phyloP scores from a whole-genome alignment of 305 asterid genomes.

The Ilex paraguariensis region DNA sequence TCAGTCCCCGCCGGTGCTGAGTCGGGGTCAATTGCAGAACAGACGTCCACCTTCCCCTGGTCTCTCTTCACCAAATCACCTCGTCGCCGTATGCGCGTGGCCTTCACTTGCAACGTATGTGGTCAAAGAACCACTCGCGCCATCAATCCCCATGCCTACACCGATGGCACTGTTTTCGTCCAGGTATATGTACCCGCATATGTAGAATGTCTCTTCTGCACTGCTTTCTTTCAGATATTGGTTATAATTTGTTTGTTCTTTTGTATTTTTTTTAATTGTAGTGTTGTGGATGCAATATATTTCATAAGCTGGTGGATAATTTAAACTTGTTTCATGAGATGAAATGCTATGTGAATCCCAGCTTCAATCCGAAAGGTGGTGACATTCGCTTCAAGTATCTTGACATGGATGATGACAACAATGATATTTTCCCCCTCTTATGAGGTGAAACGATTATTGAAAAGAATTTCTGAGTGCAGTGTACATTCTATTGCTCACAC shows the following conservation, averaged over 20 bases:
- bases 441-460: slow-evolving; percentile 29
- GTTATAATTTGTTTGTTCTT: not conserved
- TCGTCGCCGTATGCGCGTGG: slow-evolving; percentile 89
- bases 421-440: slow-evolving; percentile 41
- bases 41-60: slow-evolving; percentile 94
- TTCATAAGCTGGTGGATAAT: slow-evolving; percentile 92
- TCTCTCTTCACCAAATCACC: slow-evolving; percentile 94
- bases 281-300: slow-evolving; percentile 96
- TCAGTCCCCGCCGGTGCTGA: slow-evolving; percentile 58
- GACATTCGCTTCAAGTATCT: slow-evolving; percentile 47
- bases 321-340: slow-evolving; percentile 78
- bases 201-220: not conserved
- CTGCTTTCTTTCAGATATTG: not conserved
- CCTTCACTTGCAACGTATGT: slow-evolving; percentile 89
- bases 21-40: slow-evolving; percentile 36
- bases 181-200: slow-evolving; percentile 44
- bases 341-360: slow-evolving; percentile 82
- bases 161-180: slow-evolving; percentile 96
- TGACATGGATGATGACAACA: slow-evolving; percentile 47
- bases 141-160: slow-evolving; percentile 94
- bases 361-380: slow-evolving; percentile 48
- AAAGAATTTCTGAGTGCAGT: not conserved
- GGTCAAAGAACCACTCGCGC: slow-evolving; percentile 98
- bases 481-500: slow-evolving; percentile 35
- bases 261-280: slow-evolving; percentile 12